Percentiles rank a stretch among this genome's conserved stretches.
These are phyloP conservation scores for Platismatia glauca DNA, from an alignment of 495 filamentous ascomycete genomes.

Conservation along the genomic window DNA sequence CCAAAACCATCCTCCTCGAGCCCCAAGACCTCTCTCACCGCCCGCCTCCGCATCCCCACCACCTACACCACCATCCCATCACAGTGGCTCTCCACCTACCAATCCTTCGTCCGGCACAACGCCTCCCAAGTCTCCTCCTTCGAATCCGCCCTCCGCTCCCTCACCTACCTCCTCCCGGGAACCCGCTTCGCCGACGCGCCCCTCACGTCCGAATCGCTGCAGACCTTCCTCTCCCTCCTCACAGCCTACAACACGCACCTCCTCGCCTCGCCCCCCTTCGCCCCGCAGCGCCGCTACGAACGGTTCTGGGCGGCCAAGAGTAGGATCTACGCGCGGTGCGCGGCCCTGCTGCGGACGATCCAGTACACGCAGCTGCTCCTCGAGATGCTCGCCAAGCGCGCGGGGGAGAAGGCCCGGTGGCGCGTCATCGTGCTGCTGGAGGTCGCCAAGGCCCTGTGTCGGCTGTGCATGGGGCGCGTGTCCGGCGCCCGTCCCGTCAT, in stretches of 20 bases:
- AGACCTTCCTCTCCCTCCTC: constrained; percentile 78
- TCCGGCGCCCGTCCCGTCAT: constrained; percentile 40
- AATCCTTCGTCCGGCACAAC: constrained; percentile 90
- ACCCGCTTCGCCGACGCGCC: constrained; percentile 82
- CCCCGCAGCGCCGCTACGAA: constrained; percentile 81
- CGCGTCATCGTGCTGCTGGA: constrained; percentile 82
- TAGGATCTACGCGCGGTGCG: constrained; percentile 64
- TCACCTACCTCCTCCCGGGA: constrained; percentile 96
- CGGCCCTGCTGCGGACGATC: constrained; percentile 74
- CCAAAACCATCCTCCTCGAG: constrained; percentile 1
- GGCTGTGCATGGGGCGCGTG: constrained; percentile 70
- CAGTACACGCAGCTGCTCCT: constrained; percentile 86
- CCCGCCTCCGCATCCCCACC: constrained; percentile 14
- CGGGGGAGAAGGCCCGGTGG: constrained; percentile 76
- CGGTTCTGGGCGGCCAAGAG: constrained; percentile 75
- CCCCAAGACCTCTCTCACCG: constrained; percentile 1
- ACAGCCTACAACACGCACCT: constrained; percentile 92
- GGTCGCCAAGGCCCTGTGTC: constrained; percentile 75
- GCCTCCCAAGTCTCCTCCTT: constrained; percentile 84
- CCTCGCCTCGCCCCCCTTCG: constrained; percentile 55
- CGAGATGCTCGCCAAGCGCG: constrained; percentile 77
- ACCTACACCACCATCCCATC: constrained; percentile 47
- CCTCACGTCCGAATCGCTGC: constrained; percentile 86
- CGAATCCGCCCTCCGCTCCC: constrained; percentile 78
- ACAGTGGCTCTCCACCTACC: constrained; percentile 72